Percentiles rank a stretch among this genome's conserved stretches.
Evolutionary conservation across 2,329 filamentous ascomycete species (phyloP).

Genomic region (Diaporthe sp.): DNA sequence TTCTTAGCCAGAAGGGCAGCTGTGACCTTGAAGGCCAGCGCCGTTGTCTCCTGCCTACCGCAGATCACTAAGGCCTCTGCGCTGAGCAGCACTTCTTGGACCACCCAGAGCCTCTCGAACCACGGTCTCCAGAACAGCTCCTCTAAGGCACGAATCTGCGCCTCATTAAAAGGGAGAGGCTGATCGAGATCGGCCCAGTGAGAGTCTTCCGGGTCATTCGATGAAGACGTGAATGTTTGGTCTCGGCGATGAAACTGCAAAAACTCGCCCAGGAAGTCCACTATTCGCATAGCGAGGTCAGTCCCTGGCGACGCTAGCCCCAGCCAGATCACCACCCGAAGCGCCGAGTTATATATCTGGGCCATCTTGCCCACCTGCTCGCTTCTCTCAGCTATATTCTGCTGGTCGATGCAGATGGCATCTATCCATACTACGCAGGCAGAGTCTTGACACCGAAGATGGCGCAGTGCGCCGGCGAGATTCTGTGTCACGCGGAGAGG

Average conservation of each 20-base stretch:
- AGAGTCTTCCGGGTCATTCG: background rate
- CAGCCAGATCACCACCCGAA: background rate
- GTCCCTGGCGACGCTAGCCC: background rate
- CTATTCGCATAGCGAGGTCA: background rate
- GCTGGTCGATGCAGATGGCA: conserved; percentile 35
- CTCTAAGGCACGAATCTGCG: background rate
- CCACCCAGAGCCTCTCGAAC: conserved; percentile 8
- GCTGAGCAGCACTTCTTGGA: background rate
- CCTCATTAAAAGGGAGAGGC: background rate
- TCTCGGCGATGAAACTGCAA: background rate
- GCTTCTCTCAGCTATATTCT: conserved; percentile 25
- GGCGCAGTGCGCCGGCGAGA: background rate
- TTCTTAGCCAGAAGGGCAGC: background rate
- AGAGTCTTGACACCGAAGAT: background rate
- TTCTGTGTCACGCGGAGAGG: background rate
- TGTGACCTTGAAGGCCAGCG: background rate
- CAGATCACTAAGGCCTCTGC: background rate
- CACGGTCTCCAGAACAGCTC: background rate
- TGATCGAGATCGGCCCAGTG: background rate
- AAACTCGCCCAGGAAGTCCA: background rate
- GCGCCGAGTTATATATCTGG: conserved; percentile 10
- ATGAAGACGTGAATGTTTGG: background rate
- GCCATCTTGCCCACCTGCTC: conserved; percentile 32
- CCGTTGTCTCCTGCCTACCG: background rate
- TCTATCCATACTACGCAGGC: conserved; percentile 26